Evolutionary conservation across 495 filamentous ascomycete species (phyloP).

Genomic region (Achaetomiella virescens): DNA sequence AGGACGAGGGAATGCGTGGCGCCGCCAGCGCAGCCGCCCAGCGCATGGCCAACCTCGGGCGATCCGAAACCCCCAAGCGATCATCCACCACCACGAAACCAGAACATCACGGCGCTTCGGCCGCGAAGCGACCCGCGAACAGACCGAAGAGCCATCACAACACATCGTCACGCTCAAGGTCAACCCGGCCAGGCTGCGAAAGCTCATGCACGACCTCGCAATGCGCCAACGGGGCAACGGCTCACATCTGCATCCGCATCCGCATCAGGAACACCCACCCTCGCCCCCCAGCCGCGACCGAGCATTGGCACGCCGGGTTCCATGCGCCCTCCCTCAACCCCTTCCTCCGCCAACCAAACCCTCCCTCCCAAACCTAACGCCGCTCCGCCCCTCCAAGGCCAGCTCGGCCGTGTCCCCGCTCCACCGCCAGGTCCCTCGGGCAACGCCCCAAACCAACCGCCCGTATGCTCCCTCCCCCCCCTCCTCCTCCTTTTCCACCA

Average conservation of each 20-base stretch:
- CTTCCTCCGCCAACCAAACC: constrained; percentile 28
- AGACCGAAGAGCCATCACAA: constrained; percentile 60
- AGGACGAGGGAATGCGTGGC: constrained; percentile 82
- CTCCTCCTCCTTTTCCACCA: background rate
- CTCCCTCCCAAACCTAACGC: constrained; percentile 27
- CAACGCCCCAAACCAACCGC: constrained; percentile 40
- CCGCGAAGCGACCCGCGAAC: constrained; percentile 56
- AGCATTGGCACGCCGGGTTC: constrained; percentile 49
- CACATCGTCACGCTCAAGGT: constrained; percentile 71
- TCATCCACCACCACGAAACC: constrained; percentile 66
- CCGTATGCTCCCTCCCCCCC: constrained; percentile 45
- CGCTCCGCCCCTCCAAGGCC: constrained; percentile 36
- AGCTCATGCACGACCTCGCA: constrained; percentile 43
- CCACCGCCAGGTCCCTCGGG: constrained; percentile 52
- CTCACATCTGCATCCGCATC: constrained; percentile 33
- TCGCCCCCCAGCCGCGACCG: constrained; percentile 44
- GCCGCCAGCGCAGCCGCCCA: constrained; percentile 77
- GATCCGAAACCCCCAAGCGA: constrained; percentile 81
- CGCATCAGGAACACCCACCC: constrained; percentile 42
- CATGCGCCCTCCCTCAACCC: constrained; percentile 55
- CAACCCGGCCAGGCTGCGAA: constrained; percentile 53
- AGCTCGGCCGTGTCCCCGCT: constrained; percentile 60
- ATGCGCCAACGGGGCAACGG: constrained; percentile 26
- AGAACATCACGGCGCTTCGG: constrained; percentile 56
- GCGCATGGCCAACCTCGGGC: constrained; percentile 66